Conservation (phyloP, 257 asterid species). For the Solanum sejunctum region DNA sequence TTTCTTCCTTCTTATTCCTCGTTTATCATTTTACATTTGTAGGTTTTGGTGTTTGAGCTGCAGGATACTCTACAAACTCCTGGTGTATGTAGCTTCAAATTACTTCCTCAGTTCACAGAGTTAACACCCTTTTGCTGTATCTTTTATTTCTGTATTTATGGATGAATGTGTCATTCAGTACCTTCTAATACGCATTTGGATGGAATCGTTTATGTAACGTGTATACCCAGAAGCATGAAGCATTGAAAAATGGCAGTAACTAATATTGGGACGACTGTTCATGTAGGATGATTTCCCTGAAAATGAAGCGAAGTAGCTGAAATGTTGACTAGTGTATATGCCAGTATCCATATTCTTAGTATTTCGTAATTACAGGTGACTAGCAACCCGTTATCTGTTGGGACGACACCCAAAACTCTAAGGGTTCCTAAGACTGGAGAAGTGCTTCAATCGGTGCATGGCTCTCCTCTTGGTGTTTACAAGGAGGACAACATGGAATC, state of each 20-base stretch:
- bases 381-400: background rate
- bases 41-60: background rate
- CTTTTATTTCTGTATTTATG: background rate
- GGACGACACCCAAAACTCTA: background rate
- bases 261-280: background rate
- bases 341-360: background rate
- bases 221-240: background rate
- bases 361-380: background rate
- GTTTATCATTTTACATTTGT: background rate
- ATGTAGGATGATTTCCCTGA: background rate
- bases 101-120: background rate
- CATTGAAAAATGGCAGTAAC: background rate
- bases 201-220: background rate
- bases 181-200: background rate
- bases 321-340: background rate
- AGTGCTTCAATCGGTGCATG: background rate
- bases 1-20: too few species aligned
- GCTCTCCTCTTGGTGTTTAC: background rate
- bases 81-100: background rate
- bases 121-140: background rate
- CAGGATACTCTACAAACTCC: background rate
- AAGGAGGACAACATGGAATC: background rate
- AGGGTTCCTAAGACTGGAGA: background rate
- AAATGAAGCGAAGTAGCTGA: background rate
- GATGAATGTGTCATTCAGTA: background rate